Evolutionary conservation across 345 rosid genomes (phyloP), one percentile per base, ranked within the genome.

Genomic region (Populus deltoides): DNA sequence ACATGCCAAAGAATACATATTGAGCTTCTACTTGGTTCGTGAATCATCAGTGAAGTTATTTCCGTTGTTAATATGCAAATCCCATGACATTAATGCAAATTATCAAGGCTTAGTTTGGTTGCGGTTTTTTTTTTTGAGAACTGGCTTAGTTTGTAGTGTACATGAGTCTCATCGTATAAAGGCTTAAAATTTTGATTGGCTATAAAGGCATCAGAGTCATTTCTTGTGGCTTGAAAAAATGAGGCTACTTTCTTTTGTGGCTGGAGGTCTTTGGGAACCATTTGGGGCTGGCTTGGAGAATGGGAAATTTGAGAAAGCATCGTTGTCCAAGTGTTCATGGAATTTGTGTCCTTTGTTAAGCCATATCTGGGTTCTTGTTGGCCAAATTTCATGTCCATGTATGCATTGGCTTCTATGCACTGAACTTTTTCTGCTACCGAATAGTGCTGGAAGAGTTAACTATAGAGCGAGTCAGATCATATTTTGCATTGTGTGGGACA

Each of bases 371-470:
- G 13, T 36, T n/a, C 36, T 68, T 11, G 35, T 35, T 20, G 38
- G 65, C 31, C 45, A 22, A 11, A 22, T 68, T 7, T 59, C 9
- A 24, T 38, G 25, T 12, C 39, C 67, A 51, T 53, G 36, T 35
- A 49, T 57, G 29, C 33, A 4, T 70, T 49, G 70, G 63, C 33
- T 29, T 65, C 24, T 45, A 25, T n/a, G 27, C 71, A 45, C n/a
- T 53, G 39, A 70, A 43, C 24, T 70, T 75, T 55, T 35, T 78
- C 63, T 78, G 10, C 6, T 43, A 38, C 31, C 27, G 70, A 65
- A 38, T 9, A 66, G 38, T 18, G 66, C 65, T 78, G 39, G 2
- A 70, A 63, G 73, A 76, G 41, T 76, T 76, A 25, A 25, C 49
- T 9, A 11, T 41, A 41, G 45, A 29, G 68, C 29, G 27, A 59